Evolutionary conservation across 78 protist species (phyloP).

Genomic region (Dictyostelium firmibasis): DNA sequence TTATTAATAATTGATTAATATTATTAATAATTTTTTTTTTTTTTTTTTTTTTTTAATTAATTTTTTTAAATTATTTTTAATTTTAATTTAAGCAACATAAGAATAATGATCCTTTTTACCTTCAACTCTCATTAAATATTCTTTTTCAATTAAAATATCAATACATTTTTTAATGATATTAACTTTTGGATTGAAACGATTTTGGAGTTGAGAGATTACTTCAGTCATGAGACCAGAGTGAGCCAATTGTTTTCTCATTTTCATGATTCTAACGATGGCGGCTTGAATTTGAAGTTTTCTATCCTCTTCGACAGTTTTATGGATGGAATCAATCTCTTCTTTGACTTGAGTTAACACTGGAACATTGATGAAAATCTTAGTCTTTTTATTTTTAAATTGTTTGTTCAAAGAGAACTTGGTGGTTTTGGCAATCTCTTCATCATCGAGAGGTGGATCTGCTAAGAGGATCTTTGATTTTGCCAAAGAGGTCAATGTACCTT

Average conservation of each 20-base stretch:
- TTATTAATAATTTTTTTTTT: neutral
- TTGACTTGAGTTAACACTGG: conserved; percentile 80
- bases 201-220: conserved; percentile 81
- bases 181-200: conserved; percentile 84
- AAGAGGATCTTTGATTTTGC: conserved; percentile 74
- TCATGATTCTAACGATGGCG: conserved; percentile 96
- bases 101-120: conserved; percentile 85
- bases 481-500: conserved; percentile 56
- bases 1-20: neutral
- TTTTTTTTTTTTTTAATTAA: neutral
- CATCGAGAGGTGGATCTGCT: conserved; percentile 48
- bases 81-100: conserved; percentile 76
- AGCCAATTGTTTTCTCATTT: conserved; percentile 86
- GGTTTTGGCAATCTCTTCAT: conserved; percentile 60
- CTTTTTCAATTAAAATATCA: conserved; percentile 90
- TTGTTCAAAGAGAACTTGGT: conserved; percentile 66
- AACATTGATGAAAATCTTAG: conserved; percentile 79
- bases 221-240: conserved; percentile 88
- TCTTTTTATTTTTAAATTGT: conserved; percentile 80
- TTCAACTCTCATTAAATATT: conserved; percentile 85
- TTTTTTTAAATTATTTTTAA: neutral
- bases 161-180: conserved; percentile 91
- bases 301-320: conserved; percentile 88
- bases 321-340: conserved; percentile 85
- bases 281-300: conserved; percentile 88